Evolutionary conservation across 257 asterid species (phyloP).

Genomic region (Petunia axillaris): DNA sequence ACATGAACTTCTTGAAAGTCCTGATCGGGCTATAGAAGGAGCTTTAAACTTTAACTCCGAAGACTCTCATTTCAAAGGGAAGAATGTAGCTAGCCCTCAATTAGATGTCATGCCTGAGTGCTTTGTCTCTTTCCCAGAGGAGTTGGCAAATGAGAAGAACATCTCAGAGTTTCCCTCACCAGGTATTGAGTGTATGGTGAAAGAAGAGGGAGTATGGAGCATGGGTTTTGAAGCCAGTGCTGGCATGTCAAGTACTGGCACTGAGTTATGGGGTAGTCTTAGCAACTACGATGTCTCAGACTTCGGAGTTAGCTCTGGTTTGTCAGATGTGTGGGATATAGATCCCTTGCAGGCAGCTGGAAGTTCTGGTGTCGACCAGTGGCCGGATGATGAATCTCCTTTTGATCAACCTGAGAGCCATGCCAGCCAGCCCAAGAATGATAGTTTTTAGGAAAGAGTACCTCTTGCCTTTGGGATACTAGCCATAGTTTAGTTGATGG

Average conservation of each 20-base stretch:
- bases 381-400: constrained; percentile 50
- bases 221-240: constrained; percentile 41
- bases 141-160: constrained; percentile 40
- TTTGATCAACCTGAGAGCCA: constrained; percentile 33
- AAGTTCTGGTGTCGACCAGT: constrained; percentile 49
- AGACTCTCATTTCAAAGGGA: constrained; percentile 42
- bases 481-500: constrained; percentile 35
- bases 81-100: constrained; percentile 35
- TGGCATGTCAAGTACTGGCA: constrained; percentile 44
- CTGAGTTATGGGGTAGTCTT: constrained; percentile 49
- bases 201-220: constrained; percentile 54
- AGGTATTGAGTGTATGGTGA: constrained; percentile 41
- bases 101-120: constrained; percentile 39
- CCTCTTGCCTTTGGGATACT: constrained; percentile 35
- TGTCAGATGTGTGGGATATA: constrained; percentile 61
- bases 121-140: constrained; percentile 50
- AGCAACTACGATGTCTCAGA: constrained; percentile 48
- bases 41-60: constrained; percentile 28
- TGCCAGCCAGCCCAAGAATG: constrained; percentile 37
- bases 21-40: constrained; percentile 35
- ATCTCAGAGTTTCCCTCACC: constrained; percentile 32
- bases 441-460: constrained; percentile 39
- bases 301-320: constrained; percentile 38
- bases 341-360: constrained; percentile 49
- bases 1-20: constrained; percentile 34